Evolutionary conservation across 768 basidiomycete species (phyloP).

Genomic region (Collybiopsis confluens): DNA sequence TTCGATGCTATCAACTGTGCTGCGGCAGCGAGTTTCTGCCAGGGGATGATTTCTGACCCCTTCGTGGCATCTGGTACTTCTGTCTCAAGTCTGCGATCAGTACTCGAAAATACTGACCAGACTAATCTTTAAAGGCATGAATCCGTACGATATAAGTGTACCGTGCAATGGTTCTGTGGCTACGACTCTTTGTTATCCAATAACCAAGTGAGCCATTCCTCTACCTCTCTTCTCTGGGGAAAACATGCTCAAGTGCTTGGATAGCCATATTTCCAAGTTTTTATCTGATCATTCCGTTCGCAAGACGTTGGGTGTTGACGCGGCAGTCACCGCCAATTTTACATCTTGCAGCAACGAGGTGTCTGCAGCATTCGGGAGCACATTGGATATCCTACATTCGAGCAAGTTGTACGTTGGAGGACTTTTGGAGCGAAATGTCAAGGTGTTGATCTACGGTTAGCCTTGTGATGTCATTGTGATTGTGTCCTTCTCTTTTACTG

Average conservation of each 20-base stretch:
- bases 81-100: no score
- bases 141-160: slow-evolving; percentile 50
- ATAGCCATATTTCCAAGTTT: slow-evolving; percentile 13
- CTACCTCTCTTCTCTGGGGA: no score
- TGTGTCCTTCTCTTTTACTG: no score
- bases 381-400: slow-evolving; percentile 4
- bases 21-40: slow-evolving; percentile 65
- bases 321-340: slow-evolving; percentile 42
- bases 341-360: slow-evolving; percentile 55
- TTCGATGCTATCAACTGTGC: slow-evolving; percentile 66
- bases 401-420: slow-evolving; percentile 49
- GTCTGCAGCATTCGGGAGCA: slow-evolving; percentile 33
- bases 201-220: slow-evolving; percentile 15
- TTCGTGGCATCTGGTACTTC: slow-evolving; percentile 43
- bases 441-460: slow-evolving; percentile 59
- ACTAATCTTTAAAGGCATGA: slow-evolving; percentile 29
- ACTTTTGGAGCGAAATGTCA: slow-evolving; percentile 73
- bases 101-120: no score
- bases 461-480: no score
- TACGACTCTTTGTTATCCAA: slow-evolving; percentile 28
- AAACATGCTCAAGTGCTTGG: no score
- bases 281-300: slow-evolving; percentile 25
- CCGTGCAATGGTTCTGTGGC: slow-evolving; percentile 18
- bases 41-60: slow-evolving; percentile 42
- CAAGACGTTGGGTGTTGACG: slow-evolving; percentile 27